Base-by-base conservation (phyloP, 495 filamentous ascomycete genomes). In the Penicillium egyptiacum region DNA sequence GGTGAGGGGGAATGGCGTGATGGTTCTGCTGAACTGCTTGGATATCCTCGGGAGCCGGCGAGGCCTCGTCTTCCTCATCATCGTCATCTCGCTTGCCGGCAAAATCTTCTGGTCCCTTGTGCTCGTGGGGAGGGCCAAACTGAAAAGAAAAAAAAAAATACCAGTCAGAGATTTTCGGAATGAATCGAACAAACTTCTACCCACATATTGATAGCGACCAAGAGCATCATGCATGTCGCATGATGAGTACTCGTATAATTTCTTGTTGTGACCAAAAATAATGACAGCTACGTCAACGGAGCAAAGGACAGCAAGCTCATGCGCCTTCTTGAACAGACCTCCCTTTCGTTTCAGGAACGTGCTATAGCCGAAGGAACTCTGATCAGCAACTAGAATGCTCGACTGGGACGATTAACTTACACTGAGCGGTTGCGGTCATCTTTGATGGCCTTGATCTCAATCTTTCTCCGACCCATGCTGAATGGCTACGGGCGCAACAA, bases 361-460 rank as follows among this genome's bases (percentile, higher is more conserved):
- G 56, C 95, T 97, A 44, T 39, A 61, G 48, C 50, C 26, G 45
- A 54, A 58, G 8, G 19, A 43, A 30, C 16, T 16, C 7, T 12
- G 23, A 46, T 62, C 42, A 62, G 56, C 26, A 20, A 12, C 10
- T n/a, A 17, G 1, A 50, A 23, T 16, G 3, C 2, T 12, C 17
- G 20, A 17, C 4, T 28, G 7, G 50, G 12, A 31, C 20, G 31
- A 17, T 46, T 22, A 37, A 82, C 92, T 79, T 90, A 97, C 93
- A 96, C 94, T 61, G 93, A 97, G 69, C 94, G 91, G 70, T 98
- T 98, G 68, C 94, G 85, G 72, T 98, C 94, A 85, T 98, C 94
- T 79, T 96, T 96, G 81, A 98, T 98, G 53, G 95, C 89, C 79
- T 98, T 98, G 82, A 98, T 98, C 78, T 97, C 94, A 72, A 98